Evolutionary conservation across 1,284 basidiomycete genomes (phyloP).

Genomic region (Papiliotrema flavescens): DNA sequence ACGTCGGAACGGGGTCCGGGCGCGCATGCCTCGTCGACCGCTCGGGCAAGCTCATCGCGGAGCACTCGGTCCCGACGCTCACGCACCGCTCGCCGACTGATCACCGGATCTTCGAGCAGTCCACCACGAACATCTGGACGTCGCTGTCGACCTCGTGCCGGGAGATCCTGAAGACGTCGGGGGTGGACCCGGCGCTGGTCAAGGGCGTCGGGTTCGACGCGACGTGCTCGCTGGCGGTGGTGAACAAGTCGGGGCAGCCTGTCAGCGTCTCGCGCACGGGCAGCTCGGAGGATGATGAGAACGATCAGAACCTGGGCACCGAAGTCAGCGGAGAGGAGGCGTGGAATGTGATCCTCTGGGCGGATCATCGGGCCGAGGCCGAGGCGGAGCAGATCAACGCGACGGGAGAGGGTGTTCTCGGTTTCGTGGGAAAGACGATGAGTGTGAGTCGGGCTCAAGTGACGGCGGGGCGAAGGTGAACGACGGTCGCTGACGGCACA

Average conservation of each 20-base stretch:
- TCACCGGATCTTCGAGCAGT: slow-evolving; percentile 83
- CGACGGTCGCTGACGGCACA: slow-evolving; percentile 41
- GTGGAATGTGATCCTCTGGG: slow-evolving; percentile 86
- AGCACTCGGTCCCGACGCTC: slow-evolving; percentile 61
- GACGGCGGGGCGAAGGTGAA: not conserved
- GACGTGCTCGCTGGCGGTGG: slow-evolving; percentile 91
- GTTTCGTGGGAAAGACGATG: slow-evolving; percentile 96
- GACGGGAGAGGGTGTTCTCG: slow-evolving; percentile 77
- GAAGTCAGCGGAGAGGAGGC: slow-evolving; percentile 58
- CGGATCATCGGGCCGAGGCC: slow-evolving; percentile 81
- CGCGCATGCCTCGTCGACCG: slow-evolving; percentile 76
- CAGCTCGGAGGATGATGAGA: slow-evolving; percentile 17
- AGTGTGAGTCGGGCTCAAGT: slow-evolving; percentile 62
- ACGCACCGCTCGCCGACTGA: slow-evolving; percentile 83
- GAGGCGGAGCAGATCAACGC: slow-evolving; percentile 88
- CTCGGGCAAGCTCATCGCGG: slow-evolving; percentile 71
- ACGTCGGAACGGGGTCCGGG: slow-evolving; percentile 86
- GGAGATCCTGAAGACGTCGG: slow-evolving; percentile 61
- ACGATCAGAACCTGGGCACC: slow-evolving; percentile 52
- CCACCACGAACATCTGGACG: slow-evolving; percentile 77
- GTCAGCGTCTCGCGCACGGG: slow-evolving; percentile 66
- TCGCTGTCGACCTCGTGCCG: slow-evolving; percentile 69
- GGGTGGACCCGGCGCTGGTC: slow-evolving; percentile 62
- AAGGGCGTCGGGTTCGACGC: slow-evolving; percentile 95
- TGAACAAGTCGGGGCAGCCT: slow-evolving; percentile 68